Percentiles rank a stretch among this genome's conserved stretches.
These are phyloP conservation scores for Fagopyrum esculentum DNA, from an alignment of 148 eudicot species.

Conservation along the genomic window DNA sequence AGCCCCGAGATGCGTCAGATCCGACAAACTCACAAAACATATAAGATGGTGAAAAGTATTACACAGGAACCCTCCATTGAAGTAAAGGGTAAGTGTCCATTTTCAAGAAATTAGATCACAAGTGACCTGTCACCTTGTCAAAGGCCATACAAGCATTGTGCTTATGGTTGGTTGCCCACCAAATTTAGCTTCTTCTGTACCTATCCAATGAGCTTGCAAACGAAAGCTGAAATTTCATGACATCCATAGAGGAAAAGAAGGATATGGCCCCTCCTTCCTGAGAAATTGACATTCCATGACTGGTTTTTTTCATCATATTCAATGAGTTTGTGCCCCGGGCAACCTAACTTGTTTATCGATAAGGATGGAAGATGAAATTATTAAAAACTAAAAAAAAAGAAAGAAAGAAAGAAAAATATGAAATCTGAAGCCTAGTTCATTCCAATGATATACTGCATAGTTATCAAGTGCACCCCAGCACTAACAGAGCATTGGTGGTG, in stretches of 20 bases:
- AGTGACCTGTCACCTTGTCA: slow-evolving; percentile 1
- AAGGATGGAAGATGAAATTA: not conserved
- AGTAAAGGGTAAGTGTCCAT: not conserved
- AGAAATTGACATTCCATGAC: not conserved
- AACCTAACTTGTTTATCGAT: not conserved
- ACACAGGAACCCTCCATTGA: slow-evolving; percentile 1
- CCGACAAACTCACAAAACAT: no score
- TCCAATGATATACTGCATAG: no score
- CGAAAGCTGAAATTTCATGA: not conserved
- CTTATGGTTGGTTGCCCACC: slow-evolving; percentile 11
- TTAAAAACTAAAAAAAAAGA: not conserved
- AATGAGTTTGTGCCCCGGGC: not conserved
- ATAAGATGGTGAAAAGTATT: not conserved
- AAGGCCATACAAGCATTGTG: not conserved
- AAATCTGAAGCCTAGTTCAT: no score
- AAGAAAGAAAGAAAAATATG: no score
- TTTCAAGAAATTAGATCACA: not conserved
- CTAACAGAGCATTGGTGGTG: no score
- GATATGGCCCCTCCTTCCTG: not conserved
- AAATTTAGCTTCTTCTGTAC: not conserved
- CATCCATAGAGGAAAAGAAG: not conserved
- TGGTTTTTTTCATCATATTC: not conserved
- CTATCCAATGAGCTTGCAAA: not conserved
- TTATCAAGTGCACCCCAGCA: no score
- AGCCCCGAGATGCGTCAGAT: not conserved